Percentiles rank a stretch among this genome's conserved stretches.
These are phyloP conservation scores for Micractinium conductrix DNA, from an alignment of 139 green algal genomes.

Conservation along the genomic window DNA sequence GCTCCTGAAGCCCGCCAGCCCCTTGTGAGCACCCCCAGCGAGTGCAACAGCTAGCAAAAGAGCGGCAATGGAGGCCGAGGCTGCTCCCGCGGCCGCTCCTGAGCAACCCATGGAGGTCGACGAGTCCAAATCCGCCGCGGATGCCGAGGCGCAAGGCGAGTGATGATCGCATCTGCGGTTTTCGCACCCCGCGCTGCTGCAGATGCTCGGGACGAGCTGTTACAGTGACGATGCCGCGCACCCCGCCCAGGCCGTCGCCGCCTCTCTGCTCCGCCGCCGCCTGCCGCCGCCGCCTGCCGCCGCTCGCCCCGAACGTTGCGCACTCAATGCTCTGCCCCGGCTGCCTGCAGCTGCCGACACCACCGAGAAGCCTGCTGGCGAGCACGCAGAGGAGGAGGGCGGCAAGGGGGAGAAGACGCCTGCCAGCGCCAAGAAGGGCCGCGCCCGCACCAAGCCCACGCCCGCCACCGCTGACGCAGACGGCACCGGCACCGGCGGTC, in stretches of 20 bases:
- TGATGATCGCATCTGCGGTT: no score
- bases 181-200: not conserved
- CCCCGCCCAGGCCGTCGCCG: no score
- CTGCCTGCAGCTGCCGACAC: not conserved
- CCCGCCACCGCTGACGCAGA: not conserved
- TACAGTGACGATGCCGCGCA: no score
- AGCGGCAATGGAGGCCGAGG: constrained; percentile 9
- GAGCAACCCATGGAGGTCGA: not conserved
- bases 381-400: not conserved
- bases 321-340: not conserved
- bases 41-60: no score
- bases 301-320: not conserved
- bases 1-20: no score
- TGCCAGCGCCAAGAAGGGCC: constrained; percentile 3
- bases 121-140: no score
- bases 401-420: not conserved
- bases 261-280: no score
- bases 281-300: not conserved
- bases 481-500: constrained; percentile 25
- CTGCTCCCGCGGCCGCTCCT: not conserved
- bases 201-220: no score
- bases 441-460: not conserved
- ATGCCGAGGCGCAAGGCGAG: no score
- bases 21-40: no score
- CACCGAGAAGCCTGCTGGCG: not conserved